Evolutionary conservation across 169 alveolate genomes (phyloP), one percentile per base, ranked within the genome.

Genomic region (Fabrea salina): DNA sequence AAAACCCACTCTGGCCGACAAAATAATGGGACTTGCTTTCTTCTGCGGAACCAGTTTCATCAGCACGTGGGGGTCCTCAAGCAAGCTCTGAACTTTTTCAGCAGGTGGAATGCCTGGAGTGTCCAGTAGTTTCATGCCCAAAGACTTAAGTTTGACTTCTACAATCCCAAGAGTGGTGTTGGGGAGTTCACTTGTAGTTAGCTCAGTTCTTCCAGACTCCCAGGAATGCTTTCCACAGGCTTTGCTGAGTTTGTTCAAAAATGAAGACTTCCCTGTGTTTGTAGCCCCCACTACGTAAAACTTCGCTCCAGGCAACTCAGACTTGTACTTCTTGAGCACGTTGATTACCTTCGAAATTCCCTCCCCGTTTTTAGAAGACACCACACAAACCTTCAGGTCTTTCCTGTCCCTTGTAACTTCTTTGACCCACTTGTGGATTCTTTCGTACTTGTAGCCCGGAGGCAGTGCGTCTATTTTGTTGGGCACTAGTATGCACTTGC

Each of bases 61-160:
- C 5, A 67, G 49, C 43, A 74, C 85, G 27, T 75, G 64, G 37
- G 67, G 71, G 51, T 81, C 76, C 16, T 47, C 54, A 11, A 85
- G 50, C 3, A 47, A 43, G 11, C 86, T 16, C 2, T 61, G 35
- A 1, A 66, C 83, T 53, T 85, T 80, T 3, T 56, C 27, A 1
- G 40, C 47, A 51, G 84, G 81, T 5, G 91, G 91, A 27, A 85
- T 72, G 4, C 91, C 91, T 7, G 88, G 91, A 5, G 91, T 85
- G 57, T 85, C 91, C 13, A 68, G 59, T 8, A 83, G 47, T 53
- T 58, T 82, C 6, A 85, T 41, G 8, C 86, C 91, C 13, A 77
- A 19, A 25, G 66, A 54, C 22, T 51, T 49, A 1, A 54, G 72
- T 41, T 71, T 53, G 1, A 77, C 86, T 67, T 64, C 76, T 30